Conservation (phyloP, 441 rosid genomes). For the Arabidopsis hybrid region DNA sequence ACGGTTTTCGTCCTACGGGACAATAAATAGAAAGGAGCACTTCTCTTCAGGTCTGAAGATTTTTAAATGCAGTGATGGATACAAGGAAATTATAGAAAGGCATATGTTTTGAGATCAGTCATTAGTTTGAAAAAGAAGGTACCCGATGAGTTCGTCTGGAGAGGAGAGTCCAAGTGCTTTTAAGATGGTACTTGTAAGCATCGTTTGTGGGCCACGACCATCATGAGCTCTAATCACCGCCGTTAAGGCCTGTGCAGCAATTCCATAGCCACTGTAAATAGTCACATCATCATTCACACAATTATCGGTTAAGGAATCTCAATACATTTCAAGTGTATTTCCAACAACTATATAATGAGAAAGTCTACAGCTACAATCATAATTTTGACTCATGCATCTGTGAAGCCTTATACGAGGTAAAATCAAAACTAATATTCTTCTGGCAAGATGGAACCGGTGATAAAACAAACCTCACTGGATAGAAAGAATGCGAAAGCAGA, state of each 20-base stretch:
- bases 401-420: neutral
- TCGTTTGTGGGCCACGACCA: constrained; percentile 89
- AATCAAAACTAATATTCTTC: no score
- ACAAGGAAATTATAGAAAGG: constrained; percentile 6
- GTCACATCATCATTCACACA: constrained; percentile 27
- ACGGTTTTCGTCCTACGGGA: neutral
- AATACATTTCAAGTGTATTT: neutral
- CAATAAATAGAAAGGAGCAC: neutral
- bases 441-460: no score
- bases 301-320: neutral
- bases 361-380: constrained; percentile 17
- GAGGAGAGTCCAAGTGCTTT: constrained; percentile 75
- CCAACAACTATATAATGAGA: constrained; percentile 17
- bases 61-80: constrained; percentile 22
- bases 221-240: constrained; percentile 91
- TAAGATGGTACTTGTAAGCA: constrained; percentile 70
- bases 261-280: constrained; percentile 97
- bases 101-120: constrained; percentile 10
- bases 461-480: no score
- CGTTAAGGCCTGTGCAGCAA: constrained; percentile 91
- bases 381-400: constrained; percentile 18
- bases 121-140: constrained; percentile 35
- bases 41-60: constrained; percentile 13
- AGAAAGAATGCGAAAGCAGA: no score
- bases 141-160: constrained; percentile 95